Conservation (phyloP, 2,329 filamentous ascomycete genomes). For the Botrytis medusae region DNA sequence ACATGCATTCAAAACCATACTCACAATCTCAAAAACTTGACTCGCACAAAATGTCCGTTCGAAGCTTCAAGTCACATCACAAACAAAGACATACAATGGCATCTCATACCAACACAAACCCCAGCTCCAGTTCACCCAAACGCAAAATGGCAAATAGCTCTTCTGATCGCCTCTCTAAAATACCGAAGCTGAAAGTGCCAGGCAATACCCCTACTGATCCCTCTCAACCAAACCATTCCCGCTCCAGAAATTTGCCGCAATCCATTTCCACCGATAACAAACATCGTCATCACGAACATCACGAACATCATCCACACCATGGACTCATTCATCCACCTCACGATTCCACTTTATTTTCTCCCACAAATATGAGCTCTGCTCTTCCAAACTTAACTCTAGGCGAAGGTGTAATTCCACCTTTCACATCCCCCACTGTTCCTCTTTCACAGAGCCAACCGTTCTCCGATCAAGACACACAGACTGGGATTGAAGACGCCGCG, state of each 20-base stretch:
- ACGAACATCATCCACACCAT: neutral
- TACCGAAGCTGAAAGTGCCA: slow-evolving; percentile 8
- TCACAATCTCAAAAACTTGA: neutral
- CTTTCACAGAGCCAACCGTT: neutral
- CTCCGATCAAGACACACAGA: neutral
- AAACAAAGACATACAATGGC: neutral
- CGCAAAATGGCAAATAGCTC: slow-evolving; percentile 10
- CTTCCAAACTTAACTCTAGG: neutral
- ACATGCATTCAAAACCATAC: neutral
- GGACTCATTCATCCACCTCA: slow-evolving; percentile 6
- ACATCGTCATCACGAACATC: neutral
- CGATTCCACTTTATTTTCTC: neutral
- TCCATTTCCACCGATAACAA: neutral
- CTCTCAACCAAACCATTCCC: neutral
- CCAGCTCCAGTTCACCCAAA: neutral
- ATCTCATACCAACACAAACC: neutral
- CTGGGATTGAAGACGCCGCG: neutral
- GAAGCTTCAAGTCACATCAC: neutral
- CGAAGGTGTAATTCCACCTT: slow-evolving; percentile 9
- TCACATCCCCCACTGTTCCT: slow-evolving; percentile 5
- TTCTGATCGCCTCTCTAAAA: slow-evolving; percentile 6
- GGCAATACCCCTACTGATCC: slow-evolving; percentile 4
- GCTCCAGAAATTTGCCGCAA: neutral
- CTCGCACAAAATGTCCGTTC: neutral
- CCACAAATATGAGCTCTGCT: neutral